phyloP scores from a whole-genome alignment of 202 grass and related monocot genomes.

The Elaeis oleifera region DNA sequence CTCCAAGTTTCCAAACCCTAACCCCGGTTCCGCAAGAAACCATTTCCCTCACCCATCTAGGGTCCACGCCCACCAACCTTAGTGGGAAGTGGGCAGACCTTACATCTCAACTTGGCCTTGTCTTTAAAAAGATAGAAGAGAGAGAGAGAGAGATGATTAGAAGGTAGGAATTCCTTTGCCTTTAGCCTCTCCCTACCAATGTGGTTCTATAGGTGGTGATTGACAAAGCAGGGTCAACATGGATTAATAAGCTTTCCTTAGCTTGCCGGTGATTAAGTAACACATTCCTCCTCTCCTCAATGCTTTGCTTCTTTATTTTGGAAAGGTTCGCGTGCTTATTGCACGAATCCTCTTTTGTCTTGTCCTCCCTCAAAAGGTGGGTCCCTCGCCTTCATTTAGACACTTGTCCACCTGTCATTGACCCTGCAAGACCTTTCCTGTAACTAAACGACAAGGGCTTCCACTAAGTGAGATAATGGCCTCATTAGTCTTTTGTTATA shows the following conservation, averaged over 20 bases:
- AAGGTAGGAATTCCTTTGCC: no score
- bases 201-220: constrained; percentile 17
- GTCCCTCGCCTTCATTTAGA: constrained; percentile 16
- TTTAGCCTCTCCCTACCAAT: constrained; percentile 6
- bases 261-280: constrained; percentile 14
- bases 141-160: no score
- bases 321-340: constrained; percentile 25
- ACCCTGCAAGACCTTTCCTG: no score
- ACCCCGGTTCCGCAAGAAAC: background rate
- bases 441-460: constrained; percentile 22
- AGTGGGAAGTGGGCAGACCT: constrained; percentile 7
- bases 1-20: no score
- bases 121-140: constrained; percentile 2
- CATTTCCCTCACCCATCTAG: background rate
- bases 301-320: background rate
- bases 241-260: constrained; percentile 25
- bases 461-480: constrained; percentile 15
- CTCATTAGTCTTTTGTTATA: background rate
- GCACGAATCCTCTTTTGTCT: constrained; percentile 30
- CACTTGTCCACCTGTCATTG: no score
- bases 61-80: constrained; percentile 9
- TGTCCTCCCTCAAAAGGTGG: constrained; percentile 22
- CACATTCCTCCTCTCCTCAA: constrained; percentile 11
- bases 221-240: constrained; percentile 32
- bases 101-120: constrained; percentile 3